Percentiles rank a stretch among this genome's conserved stretches.
phyloP scores from a whole-genome alignment of 208 protist species.

The Leishmania arabica region DNA sequence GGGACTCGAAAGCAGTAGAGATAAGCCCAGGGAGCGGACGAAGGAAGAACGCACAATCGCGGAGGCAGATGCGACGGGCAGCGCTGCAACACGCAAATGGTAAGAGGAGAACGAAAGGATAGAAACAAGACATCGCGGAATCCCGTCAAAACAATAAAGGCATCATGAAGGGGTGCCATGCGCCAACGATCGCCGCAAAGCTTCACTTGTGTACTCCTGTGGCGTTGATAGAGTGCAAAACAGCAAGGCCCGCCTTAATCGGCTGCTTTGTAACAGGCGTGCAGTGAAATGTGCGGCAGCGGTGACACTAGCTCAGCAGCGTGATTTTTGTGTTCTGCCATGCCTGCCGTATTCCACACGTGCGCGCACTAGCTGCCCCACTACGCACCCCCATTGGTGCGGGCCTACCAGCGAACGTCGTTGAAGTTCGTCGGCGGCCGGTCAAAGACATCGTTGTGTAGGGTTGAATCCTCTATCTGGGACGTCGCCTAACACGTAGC shows the following conservation, averaged over 20 bases:
- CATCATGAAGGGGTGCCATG: too few species aligned
- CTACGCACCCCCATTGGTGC: slow-evolving; percentile 37
- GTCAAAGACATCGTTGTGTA: slow-evolving; percentile 66
- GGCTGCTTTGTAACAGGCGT: not conserved
- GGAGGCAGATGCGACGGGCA: too few species aligned
- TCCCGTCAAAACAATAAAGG: too few species aligned
- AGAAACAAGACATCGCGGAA: too few species aligned
- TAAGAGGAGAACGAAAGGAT: too few species aligned
- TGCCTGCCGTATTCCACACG: slow-evolving; percentile 30
- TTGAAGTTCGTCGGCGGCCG: slow-evolving; percentile 23
- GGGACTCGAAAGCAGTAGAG: too few species aligned
- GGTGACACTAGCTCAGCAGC: not conserved
- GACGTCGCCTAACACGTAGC: slow-evolving; percentile 88
- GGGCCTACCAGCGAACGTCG: slow-evolving; percentile 32
- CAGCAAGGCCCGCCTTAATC: not conserved
- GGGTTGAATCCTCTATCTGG: slow-evolving; percentile 29
- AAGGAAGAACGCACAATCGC: too few species aligned
- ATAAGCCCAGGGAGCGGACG: too few species aligned
- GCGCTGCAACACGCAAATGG: too few species aligned
- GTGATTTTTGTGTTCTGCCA: not conserved
- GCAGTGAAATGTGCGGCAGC: not conserved
- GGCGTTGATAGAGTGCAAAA: not conserved
- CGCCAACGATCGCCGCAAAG: too few species aligned
- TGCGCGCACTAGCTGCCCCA: slow-evolving; percentile 37
- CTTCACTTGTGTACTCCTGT: too few species aligned